phyloP scores from a whole-genome alignment of 768 basidiomycete species.

The Termitomyces sp. region DNA sequence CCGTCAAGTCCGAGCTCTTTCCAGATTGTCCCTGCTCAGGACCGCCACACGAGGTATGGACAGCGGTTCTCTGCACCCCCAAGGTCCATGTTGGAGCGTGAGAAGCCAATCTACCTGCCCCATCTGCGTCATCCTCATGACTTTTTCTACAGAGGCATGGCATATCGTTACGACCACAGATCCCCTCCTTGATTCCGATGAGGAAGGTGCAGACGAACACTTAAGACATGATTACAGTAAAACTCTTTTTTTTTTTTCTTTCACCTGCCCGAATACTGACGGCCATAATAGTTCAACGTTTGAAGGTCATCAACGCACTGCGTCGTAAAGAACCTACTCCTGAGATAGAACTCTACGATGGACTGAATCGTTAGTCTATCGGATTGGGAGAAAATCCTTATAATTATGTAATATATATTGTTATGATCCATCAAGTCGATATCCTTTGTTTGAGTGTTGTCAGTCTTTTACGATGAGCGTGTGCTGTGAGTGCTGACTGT shows the following conservation, averaged over 20 bases:
- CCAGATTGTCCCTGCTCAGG: slow-evolving; percentile 1
- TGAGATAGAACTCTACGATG: slow-evolving; percentile 26
- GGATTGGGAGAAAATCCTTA: slow-evolving; percentile 6
- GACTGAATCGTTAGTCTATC: neutral
- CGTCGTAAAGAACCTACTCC: slow-evolving; percentile 56
- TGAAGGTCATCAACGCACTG: slow-evolving; percentile 54
- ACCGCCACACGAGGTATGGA: slow-evolving; percentile 5
- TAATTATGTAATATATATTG: slow-evolving; percentile 15
- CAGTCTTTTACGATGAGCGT: neutral
- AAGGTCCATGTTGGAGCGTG: slow-evolving; percentile 65
- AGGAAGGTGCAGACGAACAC: no score
- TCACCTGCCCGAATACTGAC: no score
- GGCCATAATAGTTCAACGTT: slow-evolving; percentile 42
- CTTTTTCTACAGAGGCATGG: slow-evolving; percentile 58
- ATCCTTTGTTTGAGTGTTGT: neutral
- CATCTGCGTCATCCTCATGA: neutral
- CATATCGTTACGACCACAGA: slow-evolving; percentile 56
- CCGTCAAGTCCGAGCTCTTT: slow-evolving; percentile 7
- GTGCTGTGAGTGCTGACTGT: neutral
- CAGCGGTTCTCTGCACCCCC: slow-evolving; percentile 20
- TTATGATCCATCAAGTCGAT: no score
- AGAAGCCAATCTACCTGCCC: slow-evolving; percentile 15
- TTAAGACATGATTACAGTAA: slow-evolving; percentile 48
- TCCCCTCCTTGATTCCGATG: slow-evolving; percentile 68
- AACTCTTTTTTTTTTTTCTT: slow-evolving; percentile 16